These are phyloP conservation scores for Oidiodendron maius DNA, from an alignment of 495 filamentous ascomycete species.

Conservation along the genomic window DNA sequence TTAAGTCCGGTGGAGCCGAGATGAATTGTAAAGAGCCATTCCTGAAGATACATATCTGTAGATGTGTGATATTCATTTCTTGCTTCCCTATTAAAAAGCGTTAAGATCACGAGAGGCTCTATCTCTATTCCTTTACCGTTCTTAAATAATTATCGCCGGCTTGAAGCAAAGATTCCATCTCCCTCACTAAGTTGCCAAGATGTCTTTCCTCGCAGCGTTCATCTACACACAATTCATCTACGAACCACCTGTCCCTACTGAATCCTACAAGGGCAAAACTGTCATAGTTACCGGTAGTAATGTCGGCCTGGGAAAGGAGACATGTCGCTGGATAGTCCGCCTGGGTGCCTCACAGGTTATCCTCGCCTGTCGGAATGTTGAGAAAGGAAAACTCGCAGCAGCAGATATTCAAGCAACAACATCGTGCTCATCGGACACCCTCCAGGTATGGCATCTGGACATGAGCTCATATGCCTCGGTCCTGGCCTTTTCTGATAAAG, in stretches of 20 bases:
- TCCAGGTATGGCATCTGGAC: slow-evolving; percentile 53
- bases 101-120: too few relatives aligned
- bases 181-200: too few relatives aligned
- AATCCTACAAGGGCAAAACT: slow-evolving; percentile 7
- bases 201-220: slow-evolving; percentile 3
- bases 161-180: too few relatives aligned
- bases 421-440: slow-evolving; percentile 22
- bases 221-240: slow-evolving; percentile 5
- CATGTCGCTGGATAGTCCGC: slow-evolving; percentile 32
- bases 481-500: slow-evolving; percentile 10
- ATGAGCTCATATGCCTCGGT: slow-evolving; percentile 27
- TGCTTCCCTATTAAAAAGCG: too few relatives aligned
- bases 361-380: slow-evolving; percentile 34
- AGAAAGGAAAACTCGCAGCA: slow-evolving; percentile 32
- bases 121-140: too few relatives aligned
- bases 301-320: slow-evolving; percentile 48
- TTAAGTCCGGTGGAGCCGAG: too few relatives aligned
- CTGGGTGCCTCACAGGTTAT: slow-evolving; percentile 37
- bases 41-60: too few relatives aligned
- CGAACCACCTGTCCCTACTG: slow-evolving; percentile 6
- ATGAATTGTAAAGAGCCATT: too few relatives aligned
- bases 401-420: slow-evolving; percentile 25
- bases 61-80: too few relatives aligned
- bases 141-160: too few relatives aligned
- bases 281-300: slow-evolving; percentile 34